Conservation (phyloP, 306 rosid species). For the Quercus parvula region DNA sequence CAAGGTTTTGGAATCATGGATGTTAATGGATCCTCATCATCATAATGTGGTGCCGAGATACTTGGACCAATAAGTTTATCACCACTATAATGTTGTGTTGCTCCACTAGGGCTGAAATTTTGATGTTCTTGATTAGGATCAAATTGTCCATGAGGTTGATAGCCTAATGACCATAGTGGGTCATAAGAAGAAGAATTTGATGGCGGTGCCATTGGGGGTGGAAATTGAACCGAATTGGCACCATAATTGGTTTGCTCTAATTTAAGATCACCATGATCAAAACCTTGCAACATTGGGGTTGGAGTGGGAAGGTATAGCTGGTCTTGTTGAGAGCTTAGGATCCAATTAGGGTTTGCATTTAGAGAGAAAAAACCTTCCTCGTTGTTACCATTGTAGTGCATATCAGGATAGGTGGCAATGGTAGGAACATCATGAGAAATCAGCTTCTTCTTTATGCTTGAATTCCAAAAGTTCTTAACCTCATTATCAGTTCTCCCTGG, state of each 20-base stretch:
- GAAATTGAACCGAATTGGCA: conserved; percentile 30
- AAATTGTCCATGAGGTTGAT: conserved; percentile 26
- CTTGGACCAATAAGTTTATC: conserved; percentile 40
- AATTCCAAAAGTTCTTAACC: conserved; percentile 98
- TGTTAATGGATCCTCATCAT: conserved; percentile 21
- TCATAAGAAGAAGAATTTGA: conserved; percentile 32
- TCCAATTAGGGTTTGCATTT: conserved; percentile 50
- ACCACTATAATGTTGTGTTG: conserved; percentile 10
- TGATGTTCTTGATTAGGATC: conserved; percentile 39
- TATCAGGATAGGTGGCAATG: conserved; percentile 53
- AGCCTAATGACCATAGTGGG: conserved; percentile 37
- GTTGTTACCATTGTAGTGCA: conserved; percentile 35
- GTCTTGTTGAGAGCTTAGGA: conserved; percentile 32
- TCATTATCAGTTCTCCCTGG: conserved; percentile 99
- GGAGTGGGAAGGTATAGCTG: conserved; percentile 56
- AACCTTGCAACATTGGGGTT: conserved; percentile 38
- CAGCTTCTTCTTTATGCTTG: conserved; percentile 93
- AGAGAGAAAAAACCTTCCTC: conserved; percentile 55
- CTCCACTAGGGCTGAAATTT: conserved; percentile 19
- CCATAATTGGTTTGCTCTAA: conserved; percentile 26
- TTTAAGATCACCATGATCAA: conserved; percentile 42
- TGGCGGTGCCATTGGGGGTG: conserved; percentile 36
- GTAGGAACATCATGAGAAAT: conserved; percentile 56
- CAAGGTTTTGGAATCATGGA: conserved; percentile 41
- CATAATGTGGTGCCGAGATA: conserved; percentile 22